Base-by-base conservation (phyloP, 2,329 filamentous ascomycete species). In the Penicillium paneum region DNA sequence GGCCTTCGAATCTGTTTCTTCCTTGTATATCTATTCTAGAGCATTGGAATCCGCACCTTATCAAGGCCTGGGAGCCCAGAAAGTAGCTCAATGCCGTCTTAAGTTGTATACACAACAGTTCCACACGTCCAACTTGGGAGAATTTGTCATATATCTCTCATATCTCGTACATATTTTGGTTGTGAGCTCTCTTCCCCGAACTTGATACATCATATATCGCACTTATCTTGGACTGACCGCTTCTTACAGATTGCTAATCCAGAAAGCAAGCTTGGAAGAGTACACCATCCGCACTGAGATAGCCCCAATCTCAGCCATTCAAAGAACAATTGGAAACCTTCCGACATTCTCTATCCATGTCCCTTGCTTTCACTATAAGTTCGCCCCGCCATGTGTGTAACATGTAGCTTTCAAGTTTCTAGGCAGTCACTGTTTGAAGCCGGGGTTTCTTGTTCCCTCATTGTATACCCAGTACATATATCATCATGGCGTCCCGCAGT, bases 1-100 rank as follows among this genome's bases (percentile, higher is more conserved):
- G 57, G 55, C 56, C 58, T 57, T 48, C 26, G 31, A 49, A 38
- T 13, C 8, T 41, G 15, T 43, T 26, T 34, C 21, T 26, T 41
- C 24, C 8, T 17, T 17, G 13, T 3, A 6, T 15, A n/a, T 43
- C 4, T 34, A 1, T 10, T 10, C 15, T 11, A 17, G 8, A 26
- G 8, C 13, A 8, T n/a, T 40, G 8, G n/a, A 40, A 40, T 40
- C 26, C 39, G 21, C 39, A 5, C 11, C 13, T 32, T 6, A 32
- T 32, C 31, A 7, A 13, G 13, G 8, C 21, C 21, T n/a, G 10
- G 10, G 13, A 40, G 2, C 38, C 7, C 19, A 8, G 15, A 38
- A 41, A 26, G 21, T 13, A 26, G 21, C 21, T 21, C 3, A 13
- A 39, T 21, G 3, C 7, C 11, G 13, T 32, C 5, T 5, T 15